Evolutionary conservation across 768 basidiomycete species (phyloP).

Genomic region (Kwoniella europaea): DNA sequence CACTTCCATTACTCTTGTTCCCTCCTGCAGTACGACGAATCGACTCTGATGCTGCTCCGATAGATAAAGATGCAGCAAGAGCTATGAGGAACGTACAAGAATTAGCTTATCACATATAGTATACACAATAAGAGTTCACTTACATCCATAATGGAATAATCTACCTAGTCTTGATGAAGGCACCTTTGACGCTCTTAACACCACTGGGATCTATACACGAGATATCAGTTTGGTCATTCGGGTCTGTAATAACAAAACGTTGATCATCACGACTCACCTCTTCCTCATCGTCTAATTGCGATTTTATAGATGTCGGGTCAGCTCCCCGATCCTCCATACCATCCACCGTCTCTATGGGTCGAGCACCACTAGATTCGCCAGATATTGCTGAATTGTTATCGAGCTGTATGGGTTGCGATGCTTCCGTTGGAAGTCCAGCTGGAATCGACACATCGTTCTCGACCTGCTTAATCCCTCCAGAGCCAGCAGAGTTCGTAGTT

Average conservation of each 20-base stretch:
- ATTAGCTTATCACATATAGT: background rate
- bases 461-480: background rate
- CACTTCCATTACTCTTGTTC: constrained; percentile 57
- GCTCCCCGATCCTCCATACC: background rate
- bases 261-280: constrained; percentile 1
- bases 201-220: constrained; percentile 46
- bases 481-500: too few relatives aligned
- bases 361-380: background rate
- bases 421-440: background rate
- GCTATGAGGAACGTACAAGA: constrained; percentile 62
- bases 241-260: too few relatives aligned
- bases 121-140: constrained; percentile 29
- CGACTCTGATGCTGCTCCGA: constrained; percentile 87
- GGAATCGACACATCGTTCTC: background rate
- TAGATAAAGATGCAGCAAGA: constrained; percentile 83
- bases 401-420: background rate
- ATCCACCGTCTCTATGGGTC: background rate
- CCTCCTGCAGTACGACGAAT: constrained; percentile 68
- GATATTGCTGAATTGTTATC: background rate
- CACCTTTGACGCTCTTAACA: constrained; percentile 72
- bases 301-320: background rate
- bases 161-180: constrained; percentile 88
- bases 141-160: constrained; percentile 92
- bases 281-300: background rate
- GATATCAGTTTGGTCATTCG: too few relatives aligned